Evolutionary conservation across 768 basidiomycete species (phyloP), one percentile per base, ranked within the genome.

Genomic region (Tylopilus sp.): DNA sequence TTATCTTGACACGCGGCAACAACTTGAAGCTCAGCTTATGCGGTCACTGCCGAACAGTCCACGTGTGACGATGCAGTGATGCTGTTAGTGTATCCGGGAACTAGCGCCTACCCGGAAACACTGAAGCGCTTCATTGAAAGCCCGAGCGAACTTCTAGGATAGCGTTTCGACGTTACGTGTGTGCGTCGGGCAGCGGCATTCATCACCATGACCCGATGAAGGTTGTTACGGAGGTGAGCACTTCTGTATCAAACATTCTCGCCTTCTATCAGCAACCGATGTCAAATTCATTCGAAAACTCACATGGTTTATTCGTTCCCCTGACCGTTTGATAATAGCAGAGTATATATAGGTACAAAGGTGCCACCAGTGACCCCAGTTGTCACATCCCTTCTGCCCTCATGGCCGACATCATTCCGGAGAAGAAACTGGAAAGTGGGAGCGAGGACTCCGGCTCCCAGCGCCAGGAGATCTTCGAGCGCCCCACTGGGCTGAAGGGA

Each of bases 401-500:
- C 52, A 53, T 59, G 56, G 54, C 62, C 36, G 52, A 64, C 48
- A 13, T 49, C 36, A 15, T 21, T 40, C 4, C 44, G 26, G 62
- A 62, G 41, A 63, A 70, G 33, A 41, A 52, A 46, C 50, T 57
- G 35, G 66, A 62, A 43, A 60, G 50, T 36, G 57, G 57, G 40
- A 68, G 63, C 63, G 62, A 66, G 13, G 66, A 67, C 42, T 68
- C 58, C 43, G 58, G 59, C 57, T 59, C 60, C 52, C 58, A 58
- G 40, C 56, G 47, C 40, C 40, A 60, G 55, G 58, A 68, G 62
- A 58, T 74, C 48, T 75, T 71, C 61, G 70, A 76, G 53, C 76
- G 77, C 41, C 81, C 77, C 1, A 73, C 64, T 8, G 82, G 83
- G 13, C 47, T 79, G 47, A 78, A 68, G 58, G 81, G 80, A 12